These are phyloP conservation scores for Torulaspora delbrueckii DNA, from an alignment of 805 yeast species.

Conservation along the genomic window DNA sequence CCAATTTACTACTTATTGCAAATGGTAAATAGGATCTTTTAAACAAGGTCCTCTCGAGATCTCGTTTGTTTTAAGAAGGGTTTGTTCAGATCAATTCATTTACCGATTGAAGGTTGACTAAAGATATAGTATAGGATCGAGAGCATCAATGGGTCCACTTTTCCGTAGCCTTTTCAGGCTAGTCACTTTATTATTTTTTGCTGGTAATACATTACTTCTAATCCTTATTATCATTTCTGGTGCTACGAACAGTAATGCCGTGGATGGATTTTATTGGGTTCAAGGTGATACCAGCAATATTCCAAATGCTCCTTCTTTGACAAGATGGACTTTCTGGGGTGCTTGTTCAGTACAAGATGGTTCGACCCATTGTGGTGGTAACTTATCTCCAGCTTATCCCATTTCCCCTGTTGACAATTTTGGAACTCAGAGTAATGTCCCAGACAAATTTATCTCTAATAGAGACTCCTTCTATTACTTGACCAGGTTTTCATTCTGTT, in stretches of 20 bases:
- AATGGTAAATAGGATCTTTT: constrained; percentile 3
- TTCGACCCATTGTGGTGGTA: constrained; percentile 16
- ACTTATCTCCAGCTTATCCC: constrained; percentile 62
- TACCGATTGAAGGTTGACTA: not conserved
- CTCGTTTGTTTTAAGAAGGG: no score
- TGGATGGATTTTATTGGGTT: constrained; percentile 65
- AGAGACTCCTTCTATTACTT: constrained; percentile 59
- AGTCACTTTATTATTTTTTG: constrained; percentile 27
- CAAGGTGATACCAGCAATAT: constrained; percentile 61
- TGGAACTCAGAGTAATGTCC: constrained; percentile 48
- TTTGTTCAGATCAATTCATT: not conserved
- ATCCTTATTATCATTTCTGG: constrained; percentile 64
- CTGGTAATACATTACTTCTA: constrained; percentile 45
- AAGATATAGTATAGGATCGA: not conserved
- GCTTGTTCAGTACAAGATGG: constrained; percentile 40
- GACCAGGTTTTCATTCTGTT: constrained; percentile 62
- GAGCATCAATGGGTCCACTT: constrained; percentile 1
- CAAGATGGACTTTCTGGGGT: constrained; percentile 89
- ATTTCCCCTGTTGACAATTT: constrained; percentile 73
- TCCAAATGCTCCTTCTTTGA: constrained; percentile 41
- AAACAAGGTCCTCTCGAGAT: no score
- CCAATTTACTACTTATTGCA: constrained; percentile 1
- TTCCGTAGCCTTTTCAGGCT: constrained; percentile 12
- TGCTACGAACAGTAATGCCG: constrained; percentile 51
- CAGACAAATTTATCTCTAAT: constrained; percentile 47